Percentiles rank a stretch among this genome's conserved stretches.
phyloP scores from a whole-genome alignment of 106 monocot genomes.

The Alisma plantagoaquatica region DNA sequence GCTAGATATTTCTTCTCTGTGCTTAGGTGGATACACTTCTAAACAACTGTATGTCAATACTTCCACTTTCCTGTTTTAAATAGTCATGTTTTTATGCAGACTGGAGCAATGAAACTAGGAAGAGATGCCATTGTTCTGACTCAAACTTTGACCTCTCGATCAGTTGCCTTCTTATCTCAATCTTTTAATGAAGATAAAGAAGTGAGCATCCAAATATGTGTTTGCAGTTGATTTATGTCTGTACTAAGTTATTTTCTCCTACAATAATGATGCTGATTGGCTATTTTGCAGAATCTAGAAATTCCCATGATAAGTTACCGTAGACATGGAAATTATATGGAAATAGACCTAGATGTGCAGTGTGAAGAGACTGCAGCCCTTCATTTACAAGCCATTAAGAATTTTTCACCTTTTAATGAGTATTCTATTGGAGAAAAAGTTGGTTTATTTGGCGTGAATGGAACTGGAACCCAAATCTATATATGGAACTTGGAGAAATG shows the following conservation, averaged over 20 bases:
- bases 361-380: slow-evolving; percentile 33
- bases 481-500: slow-evolving; percentile 86
- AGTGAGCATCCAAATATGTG: slow-evolving; percentile 13
- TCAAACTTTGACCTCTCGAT: slow-evolving; percentile 49
- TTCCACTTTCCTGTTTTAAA: too few relatives aligned
- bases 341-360: slow-evolving; percentile 47
- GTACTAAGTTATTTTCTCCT: not conserved
- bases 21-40: too few relatives aligned
- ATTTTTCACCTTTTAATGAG: slow-evolving; percentile 76
- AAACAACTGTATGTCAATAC: too few relatives aligned
- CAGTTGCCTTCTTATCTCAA: slow-evolving; percentile 69
- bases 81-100: too few relatives aligned
- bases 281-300: slow-evolving; percentile 43
- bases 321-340: slow-evolving; percentile 55
- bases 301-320: slow-evolving; percentile 57
- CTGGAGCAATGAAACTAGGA: slow-evolving; percentile 70
- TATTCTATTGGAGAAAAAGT: slow-evolving; percentile 64
- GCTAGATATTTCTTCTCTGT: too few relatives aligned
- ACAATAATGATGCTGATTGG: not conserved
- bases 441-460: slow-evolving; percentile 39
- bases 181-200: slow-evolving; percentile 59
- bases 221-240: not conserved
- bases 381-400: slow-evolving; percentile 58
- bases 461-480: slow-evolving; percentile 78
- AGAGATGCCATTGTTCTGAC: slow-evolving; percentile 68